These are phyloP conservation scores for Lantana camara DNA, from an alignment of 257 asterid species.

Conservation along the genomic window DNA sequence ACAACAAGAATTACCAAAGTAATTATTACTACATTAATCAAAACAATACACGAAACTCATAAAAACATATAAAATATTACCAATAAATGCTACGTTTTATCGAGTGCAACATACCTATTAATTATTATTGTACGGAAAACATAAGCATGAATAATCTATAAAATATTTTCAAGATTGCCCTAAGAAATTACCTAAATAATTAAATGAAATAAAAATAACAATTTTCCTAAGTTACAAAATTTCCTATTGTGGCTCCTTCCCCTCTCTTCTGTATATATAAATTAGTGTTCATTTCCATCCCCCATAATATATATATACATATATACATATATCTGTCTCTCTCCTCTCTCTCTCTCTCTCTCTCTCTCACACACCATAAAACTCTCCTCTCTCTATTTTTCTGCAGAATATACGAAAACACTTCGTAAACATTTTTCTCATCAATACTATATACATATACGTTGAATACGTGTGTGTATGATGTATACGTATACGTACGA, in stretches of 20 bases:
- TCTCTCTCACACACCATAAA: slow-evolving; percentile 17
- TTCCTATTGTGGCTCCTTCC: slow-evolving; percentile 9
- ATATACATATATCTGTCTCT: too few species aligned
- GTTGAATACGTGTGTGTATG: slow-evolving; percentile 19
- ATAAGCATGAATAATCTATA: neutral
- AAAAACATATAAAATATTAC: neutral
- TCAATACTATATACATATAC: slow-evolving; percentile 23
- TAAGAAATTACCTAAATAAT: neutral
- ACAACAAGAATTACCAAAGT: too few species aligned
- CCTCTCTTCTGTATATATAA: slow-evolving; percentile 24
- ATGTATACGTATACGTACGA: slow-evolving; percentile 27
- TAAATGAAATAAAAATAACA: neutral
- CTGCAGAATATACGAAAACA: slow-evolving; percentile 19
- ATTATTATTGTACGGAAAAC: neutral
- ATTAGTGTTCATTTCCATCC: neutral
- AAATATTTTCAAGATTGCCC: too few species aligned
- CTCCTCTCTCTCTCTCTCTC: slow-evolving; percentile 12
- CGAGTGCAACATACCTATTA: neutral
- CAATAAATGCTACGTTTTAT: neutral
- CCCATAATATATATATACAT: slow-evolving; percentile 10
- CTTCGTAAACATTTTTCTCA: slow-evolving; percentile 22
- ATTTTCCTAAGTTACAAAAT: neutral
- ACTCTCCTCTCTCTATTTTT: slow-evolving; percentile 31
- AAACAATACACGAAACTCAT: too few species aligned
- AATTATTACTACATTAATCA: too few species aligned